A percentile compares a stretch with the other conserved stretches of the same genome.
These are phyloP conservation scores for Potentilla sterilis DNA, from an alignment of 306 rosid genomes.

Conservation along the genomic window DNA sequence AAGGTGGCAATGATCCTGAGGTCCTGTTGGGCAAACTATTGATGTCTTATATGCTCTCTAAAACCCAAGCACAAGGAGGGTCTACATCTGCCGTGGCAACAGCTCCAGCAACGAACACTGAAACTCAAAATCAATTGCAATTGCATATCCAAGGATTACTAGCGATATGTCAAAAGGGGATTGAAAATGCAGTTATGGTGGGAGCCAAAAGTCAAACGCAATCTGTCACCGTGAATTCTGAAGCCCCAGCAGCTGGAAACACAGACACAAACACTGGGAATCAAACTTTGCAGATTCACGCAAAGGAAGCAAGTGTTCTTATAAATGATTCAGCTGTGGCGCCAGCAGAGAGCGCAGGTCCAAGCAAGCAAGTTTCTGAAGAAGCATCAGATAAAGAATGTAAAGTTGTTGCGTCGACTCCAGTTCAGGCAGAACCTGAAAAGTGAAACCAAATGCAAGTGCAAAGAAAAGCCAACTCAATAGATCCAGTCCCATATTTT, in stretches of 20 bases:
- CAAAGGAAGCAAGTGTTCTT: constrained; percentile 3
- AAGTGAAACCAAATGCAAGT: background rate
- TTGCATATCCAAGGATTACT: constrained; percentile 12
- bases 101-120: constrained; percentile 10
- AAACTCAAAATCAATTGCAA: constrained; percentile 20
- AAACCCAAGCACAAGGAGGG: constrained; percentile 40
- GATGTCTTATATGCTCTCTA: constrained; percentile 51
- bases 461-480: constrained; percentile 1
- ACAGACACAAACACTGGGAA: constrained; percentile 9
- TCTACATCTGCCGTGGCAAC: constrained; percentile 23
- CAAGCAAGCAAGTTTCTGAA: constrained; percentile 17
- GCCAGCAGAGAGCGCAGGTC: constrained; percentile 17
- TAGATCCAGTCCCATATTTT: background rate
- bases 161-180: constrained; percentile 12
- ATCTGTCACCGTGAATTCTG: background rate
- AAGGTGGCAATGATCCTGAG: constrained; percentile 64
- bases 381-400: background rate
- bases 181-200: constrained; percentile 3
- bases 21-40: constrained; percentile 65
- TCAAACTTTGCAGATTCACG: constrained; percentile 6
- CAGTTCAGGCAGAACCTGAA: background rate
- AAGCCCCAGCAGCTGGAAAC: background rate
- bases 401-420: constrained; percentile 2
- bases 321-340: background rate
- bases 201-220: constrained; percentile 22